Percentiles rank a stretch among this genome's conserved stretches.
phyloP scores from a whole-genome alignment of 73 alveolate genomes.

The Paramecium octaurelia region DNA sequence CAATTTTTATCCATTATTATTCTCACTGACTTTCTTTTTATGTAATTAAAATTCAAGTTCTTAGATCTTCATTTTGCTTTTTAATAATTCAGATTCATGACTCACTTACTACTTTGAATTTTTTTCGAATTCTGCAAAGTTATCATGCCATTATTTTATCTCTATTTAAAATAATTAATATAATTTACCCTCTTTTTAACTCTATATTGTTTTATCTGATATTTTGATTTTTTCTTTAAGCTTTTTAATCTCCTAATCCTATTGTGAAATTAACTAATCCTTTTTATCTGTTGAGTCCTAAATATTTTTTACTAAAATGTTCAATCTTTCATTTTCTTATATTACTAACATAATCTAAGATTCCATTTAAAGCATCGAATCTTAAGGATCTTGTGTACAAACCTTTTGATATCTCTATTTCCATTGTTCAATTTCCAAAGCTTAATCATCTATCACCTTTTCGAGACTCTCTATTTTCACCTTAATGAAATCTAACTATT shows the following conservation, averaged over 20 bases:
- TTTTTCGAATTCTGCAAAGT: constrained; percentile 20
- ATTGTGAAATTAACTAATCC: not conserved
- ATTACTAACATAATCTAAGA: constrained; percentile 26
- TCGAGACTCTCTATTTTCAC: constrained; percentile 8
- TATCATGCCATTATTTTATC: constrained; percentile 37
- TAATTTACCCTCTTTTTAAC: constrained; percentile 8
- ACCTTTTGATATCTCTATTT: not conserved
- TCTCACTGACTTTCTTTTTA: constrained; percentile 2
- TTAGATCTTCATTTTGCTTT: constrained; percentile 25
- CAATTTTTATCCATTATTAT: not conserved
- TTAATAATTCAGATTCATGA: constrained; percentile 28
- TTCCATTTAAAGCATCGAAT: constrained; percentile 37
- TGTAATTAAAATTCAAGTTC: constrained; percentile 39
- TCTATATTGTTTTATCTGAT: not conserved
- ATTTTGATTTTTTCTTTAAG: not conserved
- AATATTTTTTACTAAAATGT: not conserved
- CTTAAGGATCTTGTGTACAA: not conserved
- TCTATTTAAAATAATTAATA: not conserved
- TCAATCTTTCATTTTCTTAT: constrained; percentile 39
- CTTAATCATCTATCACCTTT: constrained; percentile 28
- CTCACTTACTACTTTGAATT: not conserved
- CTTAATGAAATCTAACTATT: not conserved
- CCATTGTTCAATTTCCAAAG: constrained; percentile 36
- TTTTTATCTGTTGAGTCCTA: not conserved
- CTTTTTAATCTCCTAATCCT: not conserved